phyloP scores from a whole-genome alignment of 257 asterid species.

The Verbena officinalis region DNA sequence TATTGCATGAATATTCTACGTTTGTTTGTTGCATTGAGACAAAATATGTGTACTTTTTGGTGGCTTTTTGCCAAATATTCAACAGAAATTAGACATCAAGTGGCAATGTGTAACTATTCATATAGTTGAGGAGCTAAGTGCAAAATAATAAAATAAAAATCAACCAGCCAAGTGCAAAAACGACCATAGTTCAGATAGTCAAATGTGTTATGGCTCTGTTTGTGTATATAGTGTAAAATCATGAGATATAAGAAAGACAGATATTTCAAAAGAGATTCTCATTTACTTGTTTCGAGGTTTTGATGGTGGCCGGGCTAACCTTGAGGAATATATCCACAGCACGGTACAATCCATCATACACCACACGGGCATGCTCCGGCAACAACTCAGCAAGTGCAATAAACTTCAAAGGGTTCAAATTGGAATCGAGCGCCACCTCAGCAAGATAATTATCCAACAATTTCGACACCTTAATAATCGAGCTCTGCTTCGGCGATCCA shows the following conservation, averaged over 20 bases:
- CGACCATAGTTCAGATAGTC: no score
- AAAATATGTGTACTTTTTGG: no score
- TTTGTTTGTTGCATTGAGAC: no score
- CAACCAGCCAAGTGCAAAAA: no score
- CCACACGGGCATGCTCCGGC: conserved; percentile 88
- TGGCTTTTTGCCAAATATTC: no score
- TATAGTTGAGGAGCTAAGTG: no score
- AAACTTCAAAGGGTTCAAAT: conserved; percentile 68
- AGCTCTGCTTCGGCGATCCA: conserved; percentile 90
- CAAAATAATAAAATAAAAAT: no score
- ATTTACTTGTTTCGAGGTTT: not conserved
- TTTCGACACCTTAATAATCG: conserved; percentile 82
- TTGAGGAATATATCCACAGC: conserved; percentile 93
- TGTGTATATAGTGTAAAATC: not conserved
- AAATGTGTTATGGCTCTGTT: no score
- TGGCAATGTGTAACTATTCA: no score
- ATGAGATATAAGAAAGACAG: not conserved
- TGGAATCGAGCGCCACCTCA: conserved; percentile 79
- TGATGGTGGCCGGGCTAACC: conserved; percentile 45
- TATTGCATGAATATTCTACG: no score
- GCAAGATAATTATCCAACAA: conserved; percentile 80
- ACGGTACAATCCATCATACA: conserved; percentile 77
- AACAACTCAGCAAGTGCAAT: conserved; percentile 73
- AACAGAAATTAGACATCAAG: no score
- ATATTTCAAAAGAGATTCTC: not conserved